Conservation (phyloP, 495 filamentous ascomycete genomes). For the Tuber indicum region DNA sequence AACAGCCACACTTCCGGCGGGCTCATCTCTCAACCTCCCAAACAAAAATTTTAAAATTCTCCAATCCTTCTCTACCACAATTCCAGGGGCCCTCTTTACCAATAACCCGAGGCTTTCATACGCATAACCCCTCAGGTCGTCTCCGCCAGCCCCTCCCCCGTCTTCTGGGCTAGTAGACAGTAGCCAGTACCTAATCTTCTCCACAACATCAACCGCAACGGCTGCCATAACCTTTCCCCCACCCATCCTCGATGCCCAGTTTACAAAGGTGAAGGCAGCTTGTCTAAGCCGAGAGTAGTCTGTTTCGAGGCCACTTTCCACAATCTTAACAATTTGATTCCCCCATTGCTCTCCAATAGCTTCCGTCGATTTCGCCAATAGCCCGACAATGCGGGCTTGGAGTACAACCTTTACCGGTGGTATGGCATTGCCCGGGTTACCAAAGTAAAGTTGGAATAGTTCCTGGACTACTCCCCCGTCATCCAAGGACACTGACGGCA, state of each 20-base stretch:
- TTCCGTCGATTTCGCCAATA: constrained; percentile 68
- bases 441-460: constrained; percentile 66
- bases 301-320: constrained; percentile 56
- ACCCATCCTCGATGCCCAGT: constrained; percentile 76
- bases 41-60: constrained; percentile 57
- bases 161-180: constrained; percentile 59
- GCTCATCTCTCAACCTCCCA: constrained; percentile 69
- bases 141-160: constrained; percentile 44
- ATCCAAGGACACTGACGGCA: constrained; percentile 61
- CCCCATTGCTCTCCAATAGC: constrained; percentile 58
- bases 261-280: constrained; percentile 81
- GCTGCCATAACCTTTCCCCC: constrained; percentile 52
- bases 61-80: constrained; percentile 52
- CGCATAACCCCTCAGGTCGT: constrained; percentile 59
- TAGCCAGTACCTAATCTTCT: constrained; percentile 58
- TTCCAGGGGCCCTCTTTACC: constrained; percentile 51
- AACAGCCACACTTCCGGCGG: constrained; percentile 65
- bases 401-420: constrained; percentile 60
- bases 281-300: constrained; percentile 53
- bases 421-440: constrained; percentile 45
- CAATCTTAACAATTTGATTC: constrained; percentile 57
- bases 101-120: constrained; percentile 83
- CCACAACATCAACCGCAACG: constrained; percentile 65
- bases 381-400: constrained; percentile 63
- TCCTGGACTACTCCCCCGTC: constrained; percentile 55